Evolutionary conservation across 2,329 filamentous ascomycete genomes (phyloP).

Genomic region (Neocucurbitaria cava): DNA sequence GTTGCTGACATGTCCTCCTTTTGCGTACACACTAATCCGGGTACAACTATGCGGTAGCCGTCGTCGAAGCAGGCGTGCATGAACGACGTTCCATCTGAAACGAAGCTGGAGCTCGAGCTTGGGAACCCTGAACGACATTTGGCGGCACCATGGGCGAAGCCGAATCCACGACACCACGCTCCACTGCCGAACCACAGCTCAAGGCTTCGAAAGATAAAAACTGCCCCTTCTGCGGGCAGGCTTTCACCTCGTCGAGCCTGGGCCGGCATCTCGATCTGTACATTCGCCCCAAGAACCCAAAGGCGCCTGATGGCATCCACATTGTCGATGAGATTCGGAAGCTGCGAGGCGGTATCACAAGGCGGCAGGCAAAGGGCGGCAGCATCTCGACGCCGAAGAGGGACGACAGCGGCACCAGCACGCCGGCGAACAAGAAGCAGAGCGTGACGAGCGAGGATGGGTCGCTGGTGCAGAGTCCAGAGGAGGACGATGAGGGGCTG

Average conservation of each 20-base stretch:
- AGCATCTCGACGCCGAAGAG: constrained; percentile 59
- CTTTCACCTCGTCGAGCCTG: constrained; percentile 85
- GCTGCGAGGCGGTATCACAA: constrained; percentile 83
- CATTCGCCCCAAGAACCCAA: constrained; percentile 92
- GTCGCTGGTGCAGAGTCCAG: constrained; percentile 33
- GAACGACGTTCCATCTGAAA: constrained; percentile 21
- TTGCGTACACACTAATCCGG: constrained; percentile 20
- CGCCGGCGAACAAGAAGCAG: constrained; percentile 30
- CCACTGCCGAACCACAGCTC: constrained; percentile 36
- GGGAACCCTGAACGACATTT: constrained; percentile 17
- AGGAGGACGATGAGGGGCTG: constrained; percentile 23
- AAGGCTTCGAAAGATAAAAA: constrained; percentile 79
- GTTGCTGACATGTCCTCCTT: constrained; percentile 12
- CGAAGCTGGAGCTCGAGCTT: constrained; percentile 20
- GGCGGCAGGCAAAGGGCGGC: constrained; percentile 78
- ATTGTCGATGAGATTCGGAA: constrained; percentile 88
- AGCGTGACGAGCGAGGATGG: constrained; percentile 35
- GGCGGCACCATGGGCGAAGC: constrained; percentile 42
- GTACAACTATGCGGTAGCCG: constrained; percentile 32
- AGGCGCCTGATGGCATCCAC: constrained; percentile 84
- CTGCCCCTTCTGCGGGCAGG: constrained; percentile 86
- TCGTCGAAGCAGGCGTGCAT: constrained; percentile 14
- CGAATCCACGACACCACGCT: constrained; percentile 47
- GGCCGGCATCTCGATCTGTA: constrained; percentile 94
- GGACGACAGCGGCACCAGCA: constrained; percentile 51